These are phyloP conservation scores for Magnaporthales sp. DNA, from an alignment of 2,329 filamentous ascomycete genomes.

Conservation along the genomic window DNA sequence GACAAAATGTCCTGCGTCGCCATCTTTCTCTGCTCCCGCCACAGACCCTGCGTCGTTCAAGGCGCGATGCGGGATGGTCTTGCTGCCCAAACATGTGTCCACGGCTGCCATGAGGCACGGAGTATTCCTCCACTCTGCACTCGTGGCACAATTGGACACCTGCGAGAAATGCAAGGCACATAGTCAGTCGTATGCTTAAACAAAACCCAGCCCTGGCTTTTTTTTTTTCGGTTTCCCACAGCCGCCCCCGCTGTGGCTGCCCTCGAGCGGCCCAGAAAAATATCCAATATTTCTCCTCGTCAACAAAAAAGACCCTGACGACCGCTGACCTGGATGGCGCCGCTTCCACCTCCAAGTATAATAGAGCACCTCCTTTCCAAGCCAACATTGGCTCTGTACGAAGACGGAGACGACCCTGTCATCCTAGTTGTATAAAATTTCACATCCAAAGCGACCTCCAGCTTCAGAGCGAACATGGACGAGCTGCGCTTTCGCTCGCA, in stretches of 20 bases:
- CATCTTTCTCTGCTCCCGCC: background rate
- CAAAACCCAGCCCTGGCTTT: background rate
- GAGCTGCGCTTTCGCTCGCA: constrained; percentile 71
- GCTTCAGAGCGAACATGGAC: constrained; percentile 53
- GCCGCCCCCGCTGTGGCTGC: background rate
- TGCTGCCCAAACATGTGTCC: background rate
- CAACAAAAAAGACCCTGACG: background rate
- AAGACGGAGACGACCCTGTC: constrained; percentile 15
- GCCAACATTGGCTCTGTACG: constrained; percentile 25
- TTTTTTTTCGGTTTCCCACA: background rate
- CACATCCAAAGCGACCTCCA: background rate
- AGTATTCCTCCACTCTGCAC: background rate
- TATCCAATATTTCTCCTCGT: background rate
- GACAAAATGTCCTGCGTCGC: background rate
- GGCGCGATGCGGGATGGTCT: background rate
- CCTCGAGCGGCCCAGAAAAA: background rate
- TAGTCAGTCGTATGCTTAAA: background rate
- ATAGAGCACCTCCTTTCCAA: background rate
- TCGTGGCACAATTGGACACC: background rate
- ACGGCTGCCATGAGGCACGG: background rate
- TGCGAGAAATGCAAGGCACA: background rate
- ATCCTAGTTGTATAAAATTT: background rate
- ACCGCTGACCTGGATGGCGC: background rate
- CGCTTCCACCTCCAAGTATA: background rate
- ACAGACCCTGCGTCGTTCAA: background rate